phyloP scores from a whole-genome alignment of 495 filamentous ascomycete species.

The Haplographium delicatum region DNA sequence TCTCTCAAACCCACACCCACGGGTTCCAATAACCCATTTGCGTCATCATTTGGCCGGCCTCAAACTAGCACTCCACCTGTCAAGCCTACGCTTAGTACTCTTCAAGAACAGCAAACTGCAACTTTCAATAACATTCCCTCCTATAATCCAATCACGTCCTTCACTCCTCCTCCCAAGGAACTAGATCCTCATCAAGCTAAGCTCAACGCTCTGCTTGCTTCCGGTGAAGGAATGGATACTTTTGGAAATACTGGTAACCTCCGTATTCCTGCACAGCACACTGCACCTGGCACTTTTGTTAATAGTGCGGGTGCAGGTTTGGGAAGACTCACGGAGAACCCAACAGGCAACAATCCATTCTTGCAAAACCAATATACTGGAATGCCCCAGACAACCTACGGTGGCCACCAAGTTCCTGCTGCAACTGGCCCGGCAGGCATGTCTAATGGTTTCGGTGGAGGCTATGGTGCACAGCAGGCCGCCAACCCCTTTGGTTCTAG shows the following conservation, averaged over 20 bases:
- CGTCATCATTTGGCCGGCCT: constrained; percentile 47
- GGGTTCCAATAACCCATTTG: constrained; percentile 96
- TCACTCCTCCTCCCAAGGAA: constrained; percentile 44
- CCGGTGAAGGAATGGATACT: constrained; percentile 90
- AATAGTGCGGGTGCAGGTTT: constrained; percentile 83
- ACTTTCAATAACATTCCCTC: constrained; percentile 33
- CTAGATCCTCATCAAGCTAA: constrained; percentile 74
- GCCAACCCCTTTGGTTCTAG: constrained; percentile 70
- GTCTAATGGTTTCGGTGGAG: constrained; percentile 25
- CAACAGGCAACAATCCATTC: constrained; percentile 91
- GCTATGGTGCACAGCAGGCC: constrained; percentile 44
- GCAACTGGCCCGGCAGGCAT: constrained; percentile 69
- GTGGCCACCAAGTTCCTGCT: constrained; percentile 57
- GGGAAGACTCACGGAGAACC: constrained; percentile 61
- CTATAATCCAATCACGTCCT: constrained; percentile 28
- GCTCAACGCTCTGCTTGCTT: constrained; percentile 83
- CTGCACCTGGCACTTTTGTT: constrained; percentile 92
- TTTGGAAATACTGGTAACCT: constrained; percentile 94
- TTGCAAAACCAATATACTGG: constrained; percentile 74
- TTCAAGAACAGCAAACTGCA: constrained; percentile 66
- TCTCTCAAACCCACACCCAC: constrained; percentile 61
- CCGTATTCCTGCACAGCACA: constrained; percentile 95
- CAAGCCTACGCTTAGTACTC: constrained; percentile 60
- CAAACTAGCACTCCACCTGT: constrained; percentile 41
- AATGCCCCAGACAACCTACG: constrained; percentile 57